Base-by-base conservation (phyloP, 495 filamentous ascomycete genomes). In the Xylaria cubensis region DNA sequence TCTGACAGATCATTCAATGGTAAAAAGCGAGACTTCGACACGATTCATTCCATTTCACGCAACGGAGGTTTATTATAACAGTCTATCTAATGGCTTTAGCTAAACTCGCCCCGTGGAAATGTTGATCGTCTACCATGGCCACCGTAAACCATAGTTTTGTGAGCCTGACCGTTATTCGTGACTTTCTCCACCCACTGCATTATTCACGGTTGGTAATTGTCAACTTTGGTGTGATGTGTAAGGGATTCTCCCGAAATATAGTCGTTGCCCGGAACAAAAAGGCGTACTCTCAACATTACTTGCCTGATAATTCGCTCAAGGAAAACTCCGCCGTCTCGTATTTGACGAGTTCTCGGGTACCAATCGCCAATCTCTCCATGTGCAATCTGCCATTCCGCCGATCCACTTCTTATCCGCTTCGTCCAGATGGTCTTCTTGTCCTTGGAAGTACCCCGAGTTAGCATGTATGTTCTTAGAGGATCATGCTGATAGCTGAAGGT, bases 251-350 rank as follows among this genome's bases (percentile, higher is more conserved):
- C n/a, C 44, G 8, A 44, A 44, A 42, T 39, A 64, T 64, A 12
- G 15, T 64, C 21, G 44, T 24, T 15, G 39, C 21, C 21, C 17
- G n/a, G 34, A 9, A 32, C 58, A 39, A 34, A 39, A 39, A n/a
- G 39, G 1, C 51, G 32, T 32, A 32, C 3, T 39, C 12, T 19
- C 19, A 21, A 61, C 17, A 21, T 39, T n/a, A 61, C 17, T 39
- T 39, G 3, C 42, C 39, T 62, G 9, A 42, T 53, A 64, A 64
- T 74, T 73, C n/a, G 78, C 21, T 29, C 69, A 69, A 61, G 80
- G 80, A 71, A 80, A 55, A 64, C 82, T 82, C 73, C 17, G 74
- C 56, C 74, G 74, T 81, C 62, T 77, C 79, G 50, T 56, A 65
- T 44, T 72, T 9, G 66, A n/a, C 26, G 62, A 56, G 12, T 26